phyloP scores from a whole-genome alignment of 805 yeast species.

The Lachancea sp. region DNA sequence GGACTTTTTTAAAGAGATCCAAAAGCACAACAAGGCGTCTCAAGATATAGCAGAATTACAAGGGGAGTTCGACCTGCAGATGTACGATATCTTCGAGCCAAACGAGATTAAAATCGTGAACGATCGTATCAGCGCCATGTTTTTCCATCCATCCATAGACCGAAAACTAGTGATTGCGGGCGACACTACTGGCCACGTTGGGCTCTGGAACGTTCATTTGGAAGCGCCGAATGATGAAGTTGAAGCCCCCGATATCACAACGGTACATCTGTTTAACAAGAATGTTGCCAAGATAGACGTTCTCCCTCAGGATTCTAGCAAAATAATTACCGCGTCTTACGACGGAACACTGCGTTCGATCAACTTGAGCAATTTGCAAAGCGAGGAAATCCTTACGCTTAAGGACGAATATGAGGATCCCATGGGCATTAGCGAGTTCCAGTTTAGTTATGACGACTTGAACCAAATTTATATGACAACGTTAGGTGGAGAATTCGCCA shows the following conservation, averaged over 20 bases:
- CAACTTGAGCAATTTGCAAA: conserved; percentile 56
- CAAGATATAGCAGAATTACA: conserved; percentile 44
- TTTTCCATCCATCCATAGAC: conserved; percentile 66
- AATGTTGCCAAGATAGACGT: conserved; percentile 60
- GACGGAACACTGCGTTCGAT: conserved; percentile 79
- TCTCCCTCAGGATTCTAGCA: conserved; percentile 43
- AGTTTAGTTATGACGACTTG: conserved; percentile 42
- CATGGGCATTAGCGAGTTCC: conserved; percentile 71
- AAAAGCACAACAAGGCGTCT: conserved; percentile 31
- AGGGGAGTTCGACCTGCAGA: conserved; percentile 44
- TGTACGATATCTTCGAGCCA: conserved; percentile 57
- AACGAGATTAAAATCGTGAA: conserved; percentile 60
- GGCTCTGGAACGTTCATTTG: conserved; percentile 71
- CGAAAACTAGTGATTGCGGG: conserved; percentile 73
- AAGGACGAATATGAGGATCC: conserved; percentile 48
- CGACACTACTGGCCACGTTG: conserved; percentile 80
- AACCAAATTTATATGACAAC: conserved; percentile 69
- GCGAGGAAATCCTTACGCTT: conserved; percentile 55
- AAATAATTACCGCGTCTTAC: conserved; percentile 67
- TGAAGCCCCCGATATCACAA: conserved; percentile 47
- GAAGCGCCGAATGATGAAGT: conserved; percentile 34
- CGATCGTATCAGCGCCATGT: conserved; percentile 66
- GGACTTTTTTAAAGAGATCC: conserved; percentile 56
- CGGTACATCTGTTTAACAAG: conserved; percentile 69
- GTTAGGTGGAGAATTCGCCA: conserved; percentile 69